Evolutionary conservation across 1,284 basidiomycete genomes (phyloP), one percentile per base, ranked within the genome.

Genomic region (Exobasidium cylindrosporum): DNA sequence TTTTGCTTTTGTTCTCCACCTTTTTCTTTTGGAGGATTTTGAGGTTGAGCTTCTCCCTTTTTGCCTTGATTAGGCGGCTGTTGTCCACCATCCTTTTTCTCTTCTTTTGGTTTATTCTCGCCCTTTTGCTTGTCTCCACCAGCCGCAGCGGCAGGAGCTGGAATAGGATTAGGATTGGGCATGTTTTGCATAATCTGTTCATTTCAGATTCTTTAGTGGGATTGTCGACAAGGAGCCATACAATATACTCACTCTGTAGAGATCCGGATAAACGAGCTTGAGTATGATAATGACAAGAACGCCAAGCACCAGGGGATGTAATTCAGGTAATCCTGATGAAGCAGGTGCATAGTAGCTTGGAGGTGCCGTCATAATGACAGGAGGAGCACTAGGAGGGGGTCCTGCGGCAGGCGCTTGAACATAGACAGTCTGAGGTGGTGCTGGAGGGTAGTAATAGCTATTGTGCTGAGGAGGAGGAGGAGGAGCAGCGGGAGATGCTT

Each of bases 261-360:
- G 14, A 28, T 50, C 47, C 4, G 47, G 47, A 28, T 50, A 50
- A 4, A 21, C n/a, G n/a, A 50, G n/a, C 21, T 50, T 50, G n/a
- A 50, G 26, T 24, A 50, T 23, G 2, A 50, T 28, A 21, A 50
- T 14, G 21, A 21, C 14, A 13, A 50, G 13, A 28, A 50, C 47
- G 13, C 17, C 21, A 13, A 50, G 14, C n/a, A 50, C 26, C 4
- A 50, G 21, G 4, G 47, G 47, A 50, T 50, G 47, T 14, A 50
- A 14, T 2, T 50, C 47, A 7, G 35, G 35, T 10, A 40, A 10
- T 40, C 10, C 7, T 17, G 35, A 40, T 17, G 17, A 10, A 14
- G 26, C 26, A 3, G 47, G 47, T 13, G 17, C 7, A 24, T 50
- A 50, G 21, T 24, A 6, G 14, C 2, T 21, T 13, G 47, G 47